Evolutionary conservation across 345 rosid species (phyloP).

Genomic region (Syzygium aqueum): DNA sequence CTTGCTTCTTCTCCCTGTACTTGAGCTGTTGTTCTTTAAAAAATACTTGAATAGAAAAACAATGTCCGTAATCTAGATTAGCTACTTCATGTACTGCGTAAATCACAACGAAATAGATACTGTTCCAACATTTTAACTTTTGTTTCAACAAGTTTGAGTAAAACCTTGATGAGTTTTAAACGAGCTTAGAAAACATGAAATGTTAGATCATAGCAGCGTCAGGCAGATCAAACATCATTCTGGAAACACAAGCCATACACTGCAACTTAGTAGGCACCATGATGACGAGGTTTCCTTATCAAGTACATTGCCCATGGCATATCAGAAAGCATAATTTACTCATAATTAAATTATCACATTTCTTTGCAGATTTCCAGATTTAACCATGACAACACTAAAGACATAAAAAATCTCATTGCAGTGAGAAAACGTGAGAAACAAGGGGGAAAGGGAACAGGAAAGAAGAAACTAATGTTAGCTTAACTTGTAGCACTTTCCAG

Average conservation of each 20-base stretch:
- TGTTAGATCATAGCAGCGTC: fast-evolving
- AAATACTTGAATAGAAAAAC: background rate
- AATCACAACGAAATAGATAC: background rate
- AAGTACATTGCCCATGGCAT: background rate
- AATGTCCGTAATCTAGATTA: background rate
- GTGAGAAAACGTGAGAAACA: background rate
- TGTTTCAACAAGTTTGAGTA: background rate
- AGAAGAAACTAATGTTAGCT: background rate
- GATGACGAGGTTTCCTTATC: fast-evolving
- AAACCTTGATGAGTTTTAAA: background rate
- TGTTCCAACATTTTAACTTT: background rate
- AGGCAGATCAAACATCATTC: background rate
- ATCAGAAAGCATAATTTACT: background rate
- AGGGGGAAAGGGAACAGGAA: background rate
- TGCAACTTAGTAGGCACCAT: background rate
- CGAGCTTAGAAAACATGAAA: background rate
- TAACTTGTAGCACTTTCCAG: background rate
- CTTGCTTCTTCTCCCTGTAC: background rate
- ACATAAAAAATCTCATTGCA: background rate
- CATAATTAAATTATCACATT: background rate
- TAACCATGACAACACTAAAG: background rate
- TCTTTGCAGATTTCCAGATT: background rate
- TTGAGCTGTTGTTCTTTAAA: background rate
- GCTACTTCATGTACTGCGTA: background rate
- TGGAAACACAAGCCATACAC: background rate